Conservation (phyloP, 805 yeast species). For the Ogataea wickerhamii region DNA sequence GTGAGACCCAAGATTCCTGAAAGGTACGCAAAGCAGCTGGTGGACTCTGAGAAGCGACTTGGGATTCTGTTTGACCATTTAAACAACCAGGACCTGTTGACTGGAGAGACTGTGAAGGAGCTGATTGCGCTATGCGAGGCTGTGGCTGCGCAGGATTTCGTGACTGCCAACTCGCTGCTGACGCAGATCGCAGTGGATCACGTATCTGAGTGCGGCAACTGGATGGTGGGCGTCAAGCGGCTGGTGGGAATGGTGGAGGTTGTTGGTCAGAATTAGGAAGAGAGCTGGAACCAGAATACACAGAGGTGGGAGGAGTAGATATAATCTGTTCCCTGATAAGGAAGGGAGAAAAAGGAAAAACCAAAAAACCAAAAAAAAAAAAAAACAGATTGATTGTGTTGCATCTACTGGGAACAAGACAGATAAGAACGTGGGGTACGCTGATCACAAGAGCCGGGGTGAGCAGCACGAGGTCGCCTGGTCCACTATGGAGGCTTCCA, state of each 20-base stretch:
- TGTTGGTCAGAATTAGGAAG: background rate
- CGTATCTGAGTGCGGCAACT: constrained; percentile 76
- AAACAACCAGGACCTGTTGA: constrained; percentile 64
- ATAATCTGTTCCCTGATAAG: too few relatives aligned
- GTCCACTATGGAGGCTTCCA: constrained; percentile 36
- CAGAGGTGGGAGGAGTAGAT: too few relatives aligned
- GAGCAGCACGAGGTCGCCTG: too few relatives aligned
- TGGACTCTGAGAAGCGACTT: constrained; percentile 80
- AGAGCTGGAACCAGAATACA: too few relatives aligned
- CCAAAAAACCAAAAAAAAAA: too few relatives aligned
- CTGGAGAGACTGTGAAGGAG: constrained; percentile 50
- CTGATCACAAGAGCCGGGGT: too few relatives aligned
- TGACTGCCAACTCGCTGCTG: constrained; percentile 54
- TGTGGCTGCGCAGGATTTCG: constrained; percentile 52
- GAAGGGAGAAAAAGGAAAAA: too few relatives aligned
- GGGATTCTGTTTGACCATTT: constrained; percentile 73
- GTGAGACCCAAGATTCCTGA: constrained; percentile 75
- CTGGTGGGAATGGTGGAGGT: constrained; percentile 71
- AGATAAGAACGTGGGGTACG: too few relatives aligned
- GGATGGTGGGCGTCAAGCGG: constrained; percentile 91
- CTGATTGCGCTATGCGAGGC: constrained; percentile 50
- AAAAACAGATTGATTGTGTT: too few relatives aligned
- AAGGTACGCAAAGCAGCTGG: constrained; percentile 64
- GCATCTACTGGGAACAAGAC: too few relatives aligned
- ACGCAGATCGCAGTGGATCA: constrained; percentile 59